A percentile compares a stretch with the other conserved stretches of the same genome.
Evolutionary conservation across 2,329 filamentous ascomycete species (phyloP).

Genomic region (Leptosphaerulina australis): DNA sequence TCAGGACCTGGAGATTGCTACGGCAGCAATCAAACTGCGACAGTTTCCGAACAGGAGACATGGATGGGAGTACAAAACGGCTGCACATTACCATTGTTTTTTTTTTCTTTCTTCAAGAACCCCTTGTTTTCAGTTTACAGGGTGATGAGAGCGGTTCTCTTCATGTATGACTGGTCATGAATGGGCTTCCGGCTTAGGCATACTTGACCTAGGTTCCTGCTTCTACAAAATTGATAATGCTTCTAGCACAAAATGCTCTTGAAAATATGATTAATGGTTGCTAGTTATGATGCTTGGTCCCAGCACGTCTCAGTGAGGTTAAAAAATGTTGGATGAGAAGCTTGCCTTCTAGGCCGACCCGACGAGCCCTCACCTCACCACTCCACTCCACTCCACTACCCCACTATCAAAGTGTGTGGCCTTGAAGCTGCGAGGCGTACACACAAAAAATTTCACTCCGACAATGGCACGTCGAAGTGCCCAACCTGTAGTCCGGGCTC

Average conservation of each 20-base stretch:
- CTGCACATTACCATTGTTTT: conserved; percentile 1
- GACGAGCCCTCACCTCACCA: conserved; percentile 1
- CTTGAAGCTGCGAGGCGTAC: not conserved
- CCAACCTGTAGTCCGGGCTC: not conserved
- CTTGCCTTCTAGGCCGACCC: conserved; percentile 5
- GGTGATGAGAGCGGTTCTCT: not conserved
- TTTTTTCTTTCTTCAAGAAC: not conserved
- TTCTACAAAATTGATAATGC: conserved; percentile 5
- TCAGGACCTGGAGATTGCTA: not conserved
- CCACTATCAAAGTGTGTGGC: not conserved
- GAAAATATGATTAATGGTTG: not conserved
- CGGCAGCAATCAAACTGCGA: conserved; percentile 1
- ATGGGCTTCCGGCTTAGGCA: not conserved
- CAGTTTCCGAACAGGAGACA: not conserved
- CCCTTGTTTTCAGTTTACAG: conserved; percentile 2
- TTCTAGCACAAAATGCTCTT: not conserved
- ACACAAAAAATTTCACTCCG: not conserved
- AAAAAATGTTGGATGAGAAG: not conserved
- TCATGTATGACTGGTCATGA: not conserved
- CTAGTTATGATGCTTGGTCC: too few species aligned
- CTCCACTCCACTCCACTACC: not conserved
- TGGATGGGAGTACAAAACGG: conserved; percentile 1
- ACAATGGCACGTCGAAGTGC: conserved; percentile 27
- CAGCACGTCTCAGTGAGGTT: not conserved
- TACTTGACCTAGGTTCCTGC: not conserved